Evolutionary conservation across 805 yeast genomes (phyloP).

Genomic region (Ogataea henricii): DNA sequence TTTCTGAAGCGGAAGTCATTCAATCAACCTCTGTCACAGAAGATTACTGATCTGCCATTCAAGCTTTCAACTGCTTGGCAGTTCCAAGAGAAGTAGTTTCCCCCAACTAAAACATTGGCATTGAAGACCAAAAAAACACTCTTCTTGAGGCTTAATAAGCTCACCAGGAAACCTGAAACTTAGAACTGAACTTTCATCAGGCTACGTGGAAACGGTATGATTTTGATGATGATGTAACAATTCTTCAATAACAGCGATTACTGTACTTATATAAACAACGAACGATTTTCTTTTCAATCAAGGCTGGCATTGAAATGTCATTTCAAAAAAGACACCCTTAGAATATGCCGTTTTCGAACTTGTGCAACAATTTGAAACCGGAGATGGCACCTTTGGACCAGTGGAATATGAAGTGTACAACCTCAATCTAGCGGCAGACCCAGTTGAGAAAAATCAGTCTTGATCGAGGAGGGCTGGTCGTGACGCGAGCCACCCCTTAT

Average conservation of each 20-base stretch:
- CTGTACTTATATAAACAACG: too few relatives aligned
- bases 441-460: too few relatives aligned
- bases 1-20: too few relatives aligned
- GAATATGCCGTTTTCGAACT: too few relatives aligned
- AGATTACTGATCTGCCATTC: too few relatives aligned
- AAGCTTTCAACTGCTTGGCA: too few relatives aligned
- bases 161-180: slow-evolving; percentile 1
- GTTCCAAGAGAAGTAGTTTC: slow-evolving; percentile 5
- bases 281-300: neutral
- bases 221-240: slow-evolving; percentile 3
- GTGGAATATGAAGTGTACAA: too few relatives aligned
- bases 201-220: slow-evolving; percentile 2
- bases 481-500: slow-evolving; percentile 27
- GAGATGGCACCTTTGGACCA: too few relatives aligned
- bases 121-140: neutral
- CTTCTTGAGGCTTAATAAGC: neutral
- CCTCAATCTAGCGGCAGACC: too few relatives aligned
- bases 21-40: too few relatives aligned
- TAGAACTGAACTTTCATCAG: slow-evolving; percentile 1
- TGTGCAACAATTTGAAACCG: too few relatives aligned
- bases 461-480: slow-evolving; percentile 23
- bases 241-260: neutral
- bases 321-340: too few relatives aligned
- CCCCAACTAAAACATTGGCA: neutral
- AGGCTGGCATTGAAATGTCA: slow-evolving; percentile 51